Evolutionary conservation across 225 moss, liverwort and hornwort genomes (phyloP).

Genomic region (Physcomitrellopsis africana): DNA sequence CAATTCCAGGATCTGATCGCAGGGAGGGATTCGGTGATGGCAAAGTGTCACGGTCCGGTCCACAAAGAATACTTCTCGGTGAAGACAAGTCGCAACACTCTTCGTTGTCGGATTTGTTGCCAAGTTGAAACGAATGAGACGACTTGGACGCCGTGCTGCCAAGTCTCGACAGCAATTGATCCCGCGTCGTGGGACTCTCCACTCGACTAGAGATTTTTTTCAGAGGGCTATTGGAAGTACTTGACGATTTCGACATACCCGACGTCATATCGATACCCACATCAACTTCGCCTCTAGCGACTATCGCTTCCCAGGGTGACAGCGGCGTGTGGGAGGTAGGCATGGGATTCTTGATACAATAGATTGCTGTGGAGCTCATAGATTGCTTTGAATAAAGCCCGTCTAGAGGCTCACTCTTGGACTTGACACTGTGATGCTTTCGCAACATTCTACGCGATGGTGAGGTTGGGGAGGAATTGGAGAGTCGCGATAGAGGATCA

Average conservation of each 20-base stretch:
- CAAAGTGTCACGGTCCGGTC: conserved; percentile 54
- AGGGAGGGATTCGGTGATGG: conserved; percentile 60
- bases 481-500: too few species aligned
- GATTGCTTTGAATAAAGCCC: too few species aligned
- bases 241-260: conserved; percentile 17
- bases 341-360: too few species aligned
- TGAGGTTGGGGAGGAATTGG: too few species aligned
- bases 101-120: background rate
- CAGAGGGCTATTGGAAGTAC: background rate
- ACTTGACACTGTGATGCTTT: too few species aligned
- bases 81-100: conserved; percentile 36
- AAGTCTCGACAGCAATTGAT: conserved; percentile 1
- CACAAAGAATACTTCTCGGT: conserved; percentile 61
- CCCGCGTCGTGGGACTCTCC: background rate
- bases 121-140: background rate
- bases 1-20: conserved; percentile 40
- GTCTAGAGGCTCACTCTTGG: too few species aligned
- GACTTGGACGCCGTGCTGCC: conserved; percentile 5
- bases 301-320: too few species aligned
- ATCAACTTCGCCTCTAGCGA: background rate
- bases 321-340: too few species aligned
- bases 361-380: too few species aligned
- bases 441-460: too few species aligned
- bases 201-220: background rate
- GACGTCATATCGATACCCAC: background rate